These are phyloP conservation scores for Moringa oleifera DNA, from an alignment of 345 rosid species.

Conservation along the genomic window DNA sequence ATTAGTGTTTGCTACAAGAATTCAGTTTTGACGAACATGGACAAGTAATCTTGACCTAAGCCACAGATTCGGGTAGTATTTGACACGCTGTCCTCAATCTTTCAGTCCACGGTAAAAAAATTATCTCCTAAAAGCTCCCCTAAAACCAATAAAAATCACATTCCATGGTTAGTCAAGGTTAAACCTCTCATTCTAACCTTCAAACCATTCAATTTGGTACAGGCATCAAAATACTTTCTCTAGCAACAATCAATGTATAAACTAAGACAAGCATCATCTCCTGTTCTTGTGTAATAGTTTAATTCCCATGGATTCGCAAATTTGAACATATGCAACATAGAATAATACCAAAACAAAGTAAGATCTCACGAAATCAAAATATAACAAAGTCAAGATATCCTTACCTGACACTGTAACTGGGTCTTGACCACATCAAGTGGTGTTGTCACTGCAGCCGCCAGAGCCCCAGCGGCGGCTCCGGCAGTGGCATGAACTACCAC, in stretches of 20 bases:
- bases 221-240: too few species aligned
- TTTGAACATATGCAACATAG: not conserved
- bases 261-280: too few species aligned
- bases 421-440: conserved; percentile 46
- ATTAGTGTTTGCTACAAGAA: not conserved
- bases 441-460: conserved; percentile 39
- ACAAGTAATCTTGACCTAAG: too few species aligned
- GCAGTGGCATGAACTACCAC: conserved; percentile 89
- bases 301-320: too few species aligned
- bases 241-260: too few species aligned
- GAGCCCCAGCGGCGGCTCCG: conserved; percentile 91
- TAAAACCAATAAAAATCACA: too few species aligned
- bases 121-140: too few species aligned
- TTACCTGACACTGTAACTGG: conserved; percentile 96
- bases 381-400: not conserved
- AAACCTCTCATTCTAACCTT: not conserved
- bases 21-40: not conserved
- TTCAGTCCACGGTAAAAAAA: too few species aligned
- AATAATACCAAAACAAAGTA: not conserved
- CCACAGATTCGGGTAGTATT: too few species aligned
- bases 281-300: too few species aligned
- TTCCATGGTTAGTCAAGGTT: too few species aligned
- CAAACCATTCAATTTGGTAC: not conserved
- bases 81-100: too few species aligned
- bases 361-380: not conserved